Percentiles rank a stretch among this genome's conserved stretches.
Conservation (phyloP, 768 basidiomycete species). For the Phanerodontia chrysosporium region DNA sequence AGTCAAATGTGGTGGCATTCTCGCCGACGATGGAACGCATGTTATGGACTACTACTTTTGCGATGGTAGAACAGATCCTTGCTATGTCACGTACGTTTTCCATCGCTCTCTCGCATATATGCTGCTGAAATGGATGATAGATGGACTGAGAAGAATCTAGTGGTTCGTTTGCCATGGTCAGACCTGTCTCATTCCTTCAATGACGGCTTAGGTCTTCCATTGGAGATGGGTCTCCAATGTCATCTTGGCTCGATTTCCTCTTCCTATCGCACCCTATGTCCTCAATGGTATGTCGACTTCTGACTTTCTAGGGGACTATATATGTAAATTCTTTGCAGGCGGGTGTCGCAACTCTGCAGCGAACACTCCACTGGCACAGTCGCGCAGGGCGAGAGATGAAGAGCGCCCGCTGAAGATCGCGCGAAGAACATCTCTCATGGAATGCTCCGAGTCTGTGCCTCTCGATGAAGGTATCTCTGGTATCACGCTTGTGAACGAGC, state of each 20-base stretch:
- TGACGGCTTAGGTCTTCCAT: slow-evolving; percentile 5
- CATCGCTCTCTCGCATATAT: background rate
- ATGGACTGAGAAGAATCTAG: slow-evolving; percentile 2
- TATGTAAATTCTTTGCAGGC: no score
- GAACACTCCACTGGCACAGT: background rate
- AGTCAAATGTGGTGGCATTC: slow-evolving; percentile 10
- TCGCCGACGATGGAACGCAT: background rate
- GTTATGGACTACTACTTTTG: slow-evolving; percentile 8
- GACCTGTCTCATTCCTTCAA: background rate
- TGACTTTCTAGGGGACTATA: background rate
- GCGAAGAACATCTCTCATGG: no score
- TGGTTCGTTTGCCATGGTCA: background rate
- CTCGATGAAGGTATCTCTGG: background rate
- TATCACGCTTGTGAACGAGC: background rate
- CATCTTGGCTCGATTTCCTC: background rate
- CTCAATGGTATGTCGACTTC: slow-evolving; percentile 5
- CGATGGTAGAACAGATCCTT: slow-evolving; percentile 5
- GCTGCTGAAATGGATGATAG: background rate
- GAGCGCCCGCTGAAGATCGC: background rate
- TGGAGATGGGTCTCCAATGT: slow-evolving; percentile 8
- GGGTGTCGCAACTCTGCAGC: no score
- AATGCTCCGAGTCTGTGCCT: background rate
- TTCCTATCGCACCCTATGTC: slow-evolving; percentile 8
- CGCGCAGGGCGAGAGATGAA: background rate
- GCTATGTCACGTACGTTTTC: background rate